phyloP scores from a whole-genome alignment of 1,284 basidiomycete species.

The Sporisorium scitamineum region DNA sequence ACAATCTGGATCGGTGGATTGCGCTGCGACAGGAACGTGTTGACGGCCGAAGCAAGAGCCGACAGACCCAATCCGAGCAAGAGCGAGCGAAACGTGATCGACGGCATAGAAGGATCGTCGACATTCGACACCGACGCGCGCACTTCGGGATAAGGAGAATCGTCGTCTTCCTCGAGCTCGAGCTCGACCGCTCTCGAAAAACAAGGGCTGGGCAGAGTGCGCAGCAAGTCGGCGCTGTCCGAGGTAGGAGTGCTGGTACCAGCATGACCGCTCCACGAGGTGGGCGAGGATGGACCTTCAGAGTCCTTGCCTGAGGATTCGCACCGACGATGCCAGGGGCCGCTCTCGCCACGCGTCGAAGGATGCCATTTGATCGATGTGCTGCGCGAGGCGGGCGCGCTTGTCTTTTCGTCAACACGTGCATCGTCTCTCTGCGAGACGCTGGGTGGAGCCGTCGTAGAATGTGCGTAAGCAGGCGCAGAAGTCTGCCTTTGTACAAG shows the following conservation, averaged over 20 bases:
- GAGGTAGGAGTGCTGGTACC: constrained; percentile 8
- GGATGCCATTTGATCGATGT: constrained; percentile 47
- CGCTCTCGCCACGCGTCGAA: constrained; percentile 22
- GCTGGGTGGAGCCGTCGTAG: not conserved
- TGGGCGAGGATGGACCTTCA: constrained; percentile 9
- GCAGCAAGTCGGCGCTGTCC: constrained; percentile 32
- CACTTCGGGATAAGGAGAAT: constrained; percentile 64
- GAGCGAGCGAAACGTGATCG: constrained; percentile 60
- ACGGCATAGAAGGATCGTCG: constrained; percentile 61
- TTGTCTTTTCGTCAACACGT: not conserved
- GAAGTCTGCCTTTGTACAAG: constrained; percentile 14
- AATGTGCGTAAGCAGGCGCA: not conserved
- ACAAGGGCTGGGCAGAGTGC: constrained; percentile 9
- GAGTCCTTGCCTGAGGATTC: constrained; percentile 11
- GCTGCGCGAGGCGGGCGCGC: constrained; percentile 7
- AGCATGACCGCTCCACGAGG: constrained; percentile 11
- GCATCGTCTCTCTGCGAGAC: too few relatives aligned
- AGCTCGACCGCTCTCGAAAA: constrained; percentile 33
- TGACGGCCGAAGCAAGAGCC: constrained; percentile 55
- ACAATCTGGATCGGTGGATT: constrained; percentile 60
- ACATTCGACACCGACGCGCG: constrained; percentile 63
- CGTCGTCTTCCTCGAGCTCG: constrained; percentile 53
- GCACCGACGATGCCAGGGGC: constrained; percentile 5
- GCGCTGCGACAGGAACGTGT: constrained; percentile 59
- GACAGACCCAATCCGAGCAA: constrained; percentile 55